Conservation (phyloP, 805 yeast genomes). For the Candida koratica region DNA sequence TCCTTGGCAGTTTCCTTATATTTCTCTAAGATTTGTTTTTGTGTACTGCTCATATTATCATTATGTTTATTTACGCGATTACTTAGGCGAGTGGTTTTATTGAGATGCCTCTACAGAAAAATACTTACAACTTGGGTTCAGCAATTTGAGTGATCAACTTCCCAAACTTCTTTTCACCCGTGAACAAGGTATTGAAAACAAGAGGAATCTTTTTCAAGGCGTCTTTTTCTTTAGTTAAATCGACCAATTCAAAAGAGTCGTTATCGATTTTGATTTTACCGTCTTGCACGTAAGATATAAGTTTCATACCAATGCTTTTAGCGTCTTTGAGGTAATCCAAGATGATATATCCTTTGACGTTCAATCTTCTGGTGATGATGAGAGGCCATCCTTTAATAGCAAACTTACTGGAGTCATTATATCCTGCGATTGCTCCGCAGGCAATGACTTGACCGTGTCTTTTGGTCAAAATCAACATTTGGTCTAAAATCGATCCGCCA, state of each 20-base stretch:
- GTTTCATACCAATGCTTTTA: constrained; percentile 13
- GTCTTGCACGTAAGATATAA: constrained; percentile 15
- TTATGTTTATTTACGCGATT: constrained; percentile 5
- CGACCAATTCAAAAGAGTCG: constrained; percentile 18
- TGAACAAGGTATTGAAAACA: constrained; percentile 46
- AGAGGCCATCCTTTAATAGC: constrained; percentile 21
- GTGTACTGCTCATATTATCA: constrained; percentile 5
- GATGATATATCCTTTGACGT: constrained; percentile 21
- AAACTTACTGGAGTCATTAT: constrained; percentile 21
- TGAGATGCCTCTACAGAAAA: neutral
- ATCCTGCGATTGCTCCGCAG: constrained; percentile 34
- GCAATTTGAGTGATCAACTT: constrained; percentile 47
- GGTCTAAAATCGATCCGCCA: constrained; percentile 23
- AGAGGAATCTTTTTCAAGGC: constrained; percentile 41
- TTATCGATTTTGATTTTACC: constrained; percentile 17
- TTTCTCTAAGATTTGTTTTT: constrained; percentile 11
- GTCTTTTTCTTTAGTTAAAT: constrained; percentile 30
- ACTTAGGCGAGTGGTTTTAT: neutral
- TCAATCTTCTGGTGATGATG: constrained; percentile 18
- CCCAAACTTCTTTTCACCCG: constrained; percentile 44
- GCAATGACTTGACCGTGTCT: constrained; percentile 25
- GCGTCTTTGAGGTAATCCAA: constrained; percentile 16
- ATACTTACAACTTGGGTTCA: constrained; percentile 10
- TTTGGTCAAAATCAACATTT: constrained; percentile 14
- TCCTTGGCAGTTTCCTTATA: constrained; percentile 21